phyloP scores from a whole-genome alignment of 1,284 basidiomycete genomes.

The Irpex rosettiformis region DNA sequence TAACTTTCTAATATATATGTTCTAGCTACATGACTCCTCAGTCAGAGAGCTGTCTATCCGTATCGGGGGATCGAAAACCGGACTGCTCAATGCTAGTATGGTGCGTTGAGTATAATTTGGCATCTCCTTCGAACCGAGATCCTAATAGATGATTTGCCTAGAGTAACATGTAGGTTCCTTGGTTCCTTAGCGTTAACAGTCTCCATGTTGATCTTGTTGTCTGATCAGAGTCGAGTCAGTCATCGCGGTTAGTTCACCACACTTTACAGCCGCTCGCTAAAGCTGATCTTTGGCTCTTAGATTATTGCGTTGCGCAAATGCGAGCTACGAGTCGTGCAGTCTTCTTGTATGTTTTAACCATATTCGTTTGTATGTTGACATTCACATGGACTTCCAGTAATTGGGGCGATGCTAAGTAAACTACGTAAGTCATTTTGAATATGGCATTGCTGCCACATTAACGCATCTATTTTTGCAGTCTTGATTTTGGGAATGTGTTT shows the following conservation, averaged over 20 bases:
- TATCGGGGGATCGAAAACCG: conserved; percentile 75
- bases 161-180: conserved; percentile 61
- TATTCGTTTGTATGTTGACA: not conserved
- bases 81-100: conserved; percentile 80
- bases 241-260: conserved; percentile 52
- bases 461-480: conserved; percentile 20
- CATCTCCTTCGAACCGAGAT: no score
- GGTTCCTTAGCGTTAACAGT: conserved; percentile 6
- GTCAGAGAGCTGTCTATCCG: conserved; percentile 74
- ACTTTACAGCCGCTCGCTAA: conserved; percentile 7
- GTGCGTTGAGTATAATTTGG: no score
- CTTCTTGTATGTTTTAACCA: conserved; percentile 50
- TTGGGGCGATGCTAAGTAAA: conserved; percentile 79
- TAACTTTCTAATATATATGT: not conserved
- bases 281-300: conserved; percentile 35
- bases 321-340: conserved; percentile 82
- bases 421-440: conserved; percentile 56
- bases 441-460: no score
- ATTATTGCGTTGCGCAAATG: conserved; percentile 81
- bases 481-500: conserved; percentile 74
- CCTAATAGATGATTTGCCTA: conserved; percentile 24
- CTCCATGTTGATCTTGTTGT: not conserved
- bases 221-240: conserved; percentile 64
- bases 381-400: conserved; percentile 41
- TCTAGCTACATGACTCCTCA: conserved; percentile 75